Evolutionary conservation across 306 rosid species (phyloP), one percentile per base, ranked within the genome.

Genomic region (Herpetospermum pedunculosum): DNA sequence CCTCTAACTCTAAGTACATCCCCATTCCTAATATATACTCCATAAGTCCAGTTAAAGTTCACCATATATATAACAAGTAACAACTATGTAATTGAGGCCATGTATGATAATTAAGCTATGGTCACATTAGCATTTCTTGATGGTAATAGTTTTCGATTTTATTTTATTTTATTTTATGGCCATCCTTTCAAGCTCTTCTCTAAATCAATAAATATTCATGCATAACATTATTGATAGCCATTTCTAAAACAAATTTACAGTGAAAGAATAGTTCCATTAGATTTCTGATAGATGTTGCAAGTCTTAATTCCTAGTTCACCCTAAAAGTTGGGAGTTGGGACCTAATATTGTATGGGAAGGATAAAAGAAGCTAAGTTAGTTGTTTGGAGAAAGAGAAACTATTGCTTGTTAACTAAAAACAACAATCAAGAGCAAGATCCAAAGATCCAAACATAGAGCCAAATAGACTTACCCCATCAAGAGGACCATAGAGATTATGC

Each of bases 381-480:
- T 53, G 12, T 54, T 54, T 25, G 15, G 65, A 58, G 21, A 15
- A 29, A 13, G 65, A 58, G 21, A 15, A 29, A 13, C 40, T 5
- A 29, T 29, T 58, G 38, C 65, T 58, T 14, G 21, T 28, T 30
- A 60, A 32, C 52, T 23, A 41, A 6, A 37, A 41, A 72, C 29
- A 73, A 62, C 53, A 71, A 30, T 48, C 38, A 80, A 70, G 50
- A 4, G 50, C 34, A 37, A 59, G 35, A 49, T 49, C 67, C 21
- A 6, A 37, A 59, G 35, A 49, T 49, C 67, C 21, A 6, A 50
- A 35, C 25, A 75, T 44, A 5, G 19, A 65, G 68, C 37, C 37
- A 35, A 75, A 47, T 32, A 35, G 30, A 88, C 84, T 72, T 37
- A 92, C 98, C 96, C 74, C 83, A 18, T 84, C 85, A 49, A 83